Base-by-base conservation (phyloP, 768 basidiomycete genomes). In the Russula vinacea region DNA sequence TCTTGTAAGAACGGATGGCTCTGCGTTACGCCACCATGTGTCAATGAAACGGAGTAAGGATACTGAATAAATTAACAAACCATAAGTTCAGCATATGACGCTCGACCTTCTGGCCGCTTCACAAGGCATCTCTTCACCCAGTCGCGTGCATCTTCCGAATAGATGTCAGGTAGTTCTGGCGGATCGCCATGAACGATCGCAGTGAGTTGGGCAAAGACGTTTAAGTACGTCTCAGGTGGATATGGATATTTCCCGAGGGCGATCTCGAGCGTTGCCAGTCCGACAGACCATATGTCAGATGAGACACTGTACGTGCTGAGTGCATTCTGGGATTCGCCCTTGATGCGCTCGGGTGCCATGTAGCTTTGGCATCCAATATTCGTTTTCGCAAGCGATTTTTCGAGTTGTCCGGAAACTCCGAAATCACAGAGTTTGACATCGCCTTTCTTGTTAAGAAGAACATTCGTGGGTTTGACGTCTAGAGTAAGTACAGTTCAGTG, bases 331-430 rank as follows among this genome's bases (percentile, higher is more conserved):
- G 92, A 93, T 75, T 97, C 95, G 60, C 95, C 94, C 72, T 92
- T 89, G 72, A 99, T 98, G 33, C 97, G 88, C 73, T 99, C 96
- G 44, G 96, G 97, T 54, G 96, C 96, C 94, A 99, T 98, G 75
- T 99, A 99, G 65, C 86, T 89, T 74, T 99, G 97, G 73, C 97
- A 99, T 8, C 97, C 97, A 44, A 99, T 98, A 71, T 98, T 98
- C 7, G 97, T 99, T 77, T 95, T 96, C 19, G 97, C 97, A 24
- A 99, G 80, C 61, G 88, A 90, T 74, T 94, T 93, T 76, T 99
- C 96, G 44, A 99, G 84, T 73, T 99, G 95, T 7, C 96, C 96
- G 10, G 94, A 97, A 0, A 98, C 94, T n/a, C 97, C 97, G 74
- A 99, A 99, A 73, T 99, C 97, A 73, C 94, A 97, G 1, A 99